Percentiles rank a stretch among this genome's conserved stretches.
phyloP scores from a whole-genome alignment of 108 stramenopile species.

The Skeletonema costatum region DNA sequence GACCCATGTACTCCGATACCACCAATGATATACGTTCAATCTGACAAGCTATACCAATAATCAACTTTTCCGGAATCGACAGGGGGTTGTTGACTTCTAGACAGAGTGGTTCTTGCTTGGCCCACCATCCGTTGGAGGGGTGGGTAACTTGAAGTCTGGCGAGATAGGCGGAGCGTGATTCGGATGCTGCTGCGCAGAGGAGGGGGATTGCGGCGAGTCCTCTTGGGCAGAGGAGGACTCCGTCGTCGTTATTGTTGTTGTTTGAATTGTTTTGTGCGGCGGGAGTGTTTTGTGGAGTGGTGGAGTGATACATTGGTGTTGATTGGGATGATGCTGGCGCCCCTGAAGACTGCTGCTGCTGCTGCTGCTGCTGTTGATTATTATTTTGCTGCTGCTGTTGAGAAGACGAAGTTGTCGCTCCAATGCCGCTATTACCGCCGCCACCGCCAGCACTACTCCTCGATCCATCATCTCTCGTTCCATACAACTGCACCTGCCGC shows the following conservation, averaged over 20 bases:
- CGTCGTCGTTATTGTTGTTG: constrained; percentile 8
- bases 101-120: constrained; percentile 81
- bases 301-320: neutral
- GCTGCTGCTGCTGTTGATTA: neutral
- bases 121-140: constrained; percentile 77
- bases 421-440: neutral
- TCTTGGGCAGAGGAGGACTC: constrained; percentile 50
- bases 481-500: constrained; percentile 80
- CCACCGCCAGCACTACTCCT: neutral
- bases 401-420: neutral
- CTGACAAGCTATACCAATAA: constrained; percentile 57
- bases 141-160: constrained; percentile 56
- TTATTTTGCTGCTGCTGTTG: constrained; percentile 2
- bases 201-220: constrained; percentile 85
- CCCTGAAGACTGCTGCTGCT: neutral
- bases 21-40: constrained; percentile 62
- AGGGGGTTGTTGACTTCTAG: constrained; percentile 52
- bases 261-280: neutral
- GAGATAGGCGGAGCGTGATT: constrained; percentile 79
- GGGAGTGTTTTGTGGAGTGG: constrained; percentile 42
- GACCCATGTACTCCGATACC: constrained; percentile 25
- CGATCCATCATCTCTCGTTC: constrained; percentile 38
- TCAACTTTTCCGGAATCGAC: constrained; percentile 60
- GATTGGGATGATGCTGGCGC: neutral
- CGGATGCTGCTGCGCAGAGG: constrained; percentile 81